These are phyloP conservation scores for Trichoderma polysporum DNA, from an alignment of 2,329 filamentous ascomycete species.

Conservation along the genomic window DNA sequence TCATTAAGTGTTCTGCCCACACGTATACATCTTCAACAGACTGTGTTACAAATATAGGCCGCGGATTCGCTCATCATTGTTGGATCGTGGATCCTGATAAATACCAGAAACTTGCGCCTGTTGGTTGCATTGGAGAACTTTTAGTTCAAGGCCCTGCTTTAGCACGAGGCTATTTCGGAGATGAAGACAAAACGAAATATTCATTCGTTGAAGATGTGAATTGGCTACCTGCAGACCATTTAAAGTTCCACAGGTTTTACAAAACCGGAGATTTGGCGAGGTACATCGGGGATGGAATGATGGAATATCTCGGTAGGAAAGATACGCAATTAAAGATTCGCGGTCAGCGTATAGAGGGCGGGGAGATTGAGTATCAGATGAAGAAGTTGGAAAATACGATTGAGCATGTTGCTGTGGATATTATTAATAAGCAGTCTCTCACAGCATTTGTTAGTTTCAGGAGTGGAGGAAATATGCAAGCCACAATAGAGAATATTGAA, in stretches of 20 bases:
- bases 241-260: background rate
- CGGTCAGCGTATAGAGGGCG: constrained; percentile 5
- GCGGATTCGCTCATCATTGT: constrained; percentile 19
- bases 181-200: constrained; percentile 23
- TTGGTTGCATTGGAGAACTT: constrained; percentile 28
- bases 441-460: constrained; percentile 2
- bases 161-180: constrained; percentile 27
- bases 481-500: background rate
- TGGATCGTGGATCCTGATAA: constrained; percentile 27
- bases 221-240: background rate
- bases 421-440: background rate
- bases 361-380: constrained; percentile 18
- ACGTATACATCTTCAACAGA: background rate
- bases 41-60: background rate
- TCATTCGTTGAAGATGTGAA: constrained; percentile 22
- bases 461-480: background rate
- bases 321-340: constrained; percentile 18
- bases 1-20: background rate
- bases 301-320: constrained; percentile 2
- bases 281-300: background rate
- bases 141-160: constrained; percentile 26
- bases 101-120: constrained; percentile 23
- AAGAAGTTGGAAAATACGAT: background rate
- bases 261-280: constrained; percentile 13
- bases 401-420: background rate